Base-by-base conservation (phyloP, 768 basidiomycete species). In the Xerocomellus chrysenteron region DNA sequence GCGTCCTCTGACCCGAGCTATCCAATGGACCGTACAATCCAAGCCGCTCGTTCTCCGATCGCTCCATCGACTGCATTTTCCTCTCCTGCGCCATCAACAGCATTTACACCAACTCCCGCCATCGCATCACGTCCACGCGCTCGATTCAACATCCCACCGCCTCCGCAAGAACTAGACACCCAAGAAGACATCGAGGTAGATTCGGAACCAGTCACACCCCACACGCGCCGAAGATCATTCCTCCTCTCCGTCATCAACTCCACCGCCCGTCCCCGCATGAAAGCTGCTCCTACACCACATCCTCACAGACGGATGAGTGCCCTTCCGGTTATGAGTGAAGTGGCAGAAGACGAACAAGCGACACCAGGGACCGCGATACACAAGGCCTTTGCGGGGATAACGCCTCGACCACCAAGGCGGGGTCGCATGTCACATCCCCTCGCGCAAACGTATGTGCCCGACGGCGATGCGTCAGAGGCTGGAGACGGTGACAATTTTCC, bases 161-260 rank as follows among this genome's bases (percentile, higher is more conserved):
- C 76, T 28, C 74, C 79, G 10, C 65, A 72, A n/a, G 76, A 80
- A 37, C 62, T 76, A 26, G 68, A 76, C 13, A 62, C 66, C 11
- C 64, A 71, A 41, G 72, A 68, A 3, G 76, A 74, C 16, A 68
- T 61, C 17, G 65, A 66, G 19, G 51, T 58, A 13, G 72, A 76
- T 39, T 73, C 78, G 5, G 79, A 83, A 40, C 80, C 80, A 4
- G 69, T 85, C 42, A 93, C 90, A 2, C 91, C 90, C 3, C 78
- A 81, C 59, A 82, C 85, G 13, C 85, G 88, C 57, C 84, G 89
- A 40, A 83, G 85, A 16, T 92, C 89, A 1, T 93, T 94, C 75
- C 80, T 94, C 13, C 80, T 94, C 39, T 85, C 85, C 10, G 87
- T 94, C 9, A 88, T 94, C 67, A 88, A 92, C 65, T 91, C 91